phyloP scores from a whole-genome alignment of 345 rosid species.

The Moringa oleifera region DNA sequence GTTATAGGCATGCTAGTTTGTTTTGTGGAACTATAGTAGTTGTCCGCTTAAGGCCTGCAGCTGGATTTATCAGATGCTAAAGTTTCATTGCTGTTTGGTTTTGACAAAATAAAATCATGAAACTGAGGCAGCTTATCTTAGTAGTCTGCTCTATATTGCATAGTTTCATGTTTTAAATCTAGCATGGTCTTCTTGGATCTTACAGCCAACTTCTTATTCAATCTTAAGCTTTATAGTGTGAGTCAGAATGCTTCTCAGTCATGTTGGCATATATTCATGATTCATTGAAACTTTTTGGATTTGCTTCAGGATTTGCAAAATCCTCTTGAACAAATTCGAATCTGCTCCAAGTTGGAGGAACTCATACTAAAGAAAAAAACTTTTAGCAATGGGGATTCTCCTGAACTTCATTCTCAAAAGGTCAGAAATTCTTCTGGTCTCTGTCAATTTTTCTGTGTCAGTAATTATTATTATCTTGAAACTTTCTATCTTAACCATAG shows the following conservation, averaged over 20 bases:
- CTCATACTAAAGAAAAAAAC: constrained; percentile 69
- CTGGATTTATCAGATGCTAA: not conserved
- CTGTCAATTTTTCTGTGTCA: constrained; percentile 5
- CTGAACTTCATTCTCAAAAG: constrained; percentile 56
- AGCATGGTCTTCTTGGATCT: not conserved
- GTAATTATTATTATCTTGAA: no score
- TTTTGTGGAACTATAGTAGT: not conserved
- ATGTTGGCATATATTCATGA: not conserved
- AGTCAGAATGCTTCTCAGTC: not conserved
- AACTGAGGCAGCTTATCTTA: not conserved
- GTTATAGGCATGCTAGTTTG: not conserved
- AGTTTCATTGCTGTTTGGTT: constrained; percentile 2
- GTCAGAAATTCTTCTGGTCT: constrained; percentile 27
- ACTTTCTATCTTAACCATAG: not conserved
- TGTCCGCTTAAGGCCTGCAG: not conserved
- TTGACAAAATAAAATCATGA: not conserved
- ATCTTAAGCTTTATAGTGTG: not conserved
- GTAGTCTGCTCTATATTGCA: not conserved
- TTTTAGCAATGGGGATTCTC: constrained; percentile 57
- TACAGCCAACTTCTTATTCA: not conserved
- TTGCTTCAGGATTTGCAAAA: constrained; percentile 59
- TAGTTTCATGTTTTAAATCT: not conserved
- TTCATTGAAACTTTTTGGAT: constrained; percentile 6
- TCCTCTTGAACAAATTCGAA: constrained; percentile 49
- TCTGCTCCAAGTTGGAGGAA: constrained; percentile 55